Base-by-base conservation (phyloP, 768 basidiomycete species). In the Russula sp. region DNA sequence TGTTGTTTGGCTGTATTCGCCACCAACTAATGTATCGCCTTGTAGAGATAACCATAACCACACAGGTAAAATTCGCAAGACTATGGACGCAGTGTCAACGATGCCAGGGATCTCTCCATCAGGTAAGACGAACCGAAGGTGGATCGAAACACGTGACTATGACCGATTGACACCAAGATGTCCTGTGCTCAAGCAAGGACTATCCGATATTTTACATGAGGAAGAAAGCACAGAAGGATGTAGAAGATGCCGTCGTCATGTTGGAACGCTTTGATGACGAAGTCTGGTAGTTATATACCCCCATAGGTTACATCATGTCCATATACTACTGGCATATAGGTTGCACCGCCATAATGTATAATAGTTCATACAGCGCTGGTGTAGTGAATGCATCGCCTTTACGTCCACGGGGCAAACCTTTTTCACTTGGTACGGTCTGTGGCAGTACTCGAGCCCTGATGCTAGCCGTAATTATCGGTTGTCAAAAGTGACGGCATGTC, bases 141-240 rank as follows among this genome's bases (percentile, higher is more conserved):
- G 13, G 14, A 22, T 55, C 34, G 14, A 14, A 16, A 7, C 70
- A 71, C 75, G 18, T 37, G 66, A 52, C 3, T 37, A 39, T 62
- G 37, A 66, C 45, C 40, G 32, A 27, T 39, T 53, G 37, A 44
- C 37, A 57, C 10, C 68, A 97, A 91, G 97, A 99, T 71, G 97
- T 98, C 9, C 78, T 99, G 34, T 99, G 96, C 72, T 90, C 92
- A 0, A 94, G 91, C 71, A 95, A 91, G 71, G 97, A 99, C 75
- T 99, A 96, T 69, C 97, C 97, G 0, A 98, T 98, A 64, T 99
- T 95, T 75, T 99, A 99, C 73, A 94, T 97, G 88, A 79, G 97
- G 48, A 98, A 98, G 78, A 98, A 98, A 71, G 88, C 95, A 9
- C 97, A 98, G 75, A 98, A 98, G 73, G 96, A 98, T 71, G 97